Base-by-base conservation (phyloP, 1,284 basidiomycete species). In the Serendipita sp. region DNA sequence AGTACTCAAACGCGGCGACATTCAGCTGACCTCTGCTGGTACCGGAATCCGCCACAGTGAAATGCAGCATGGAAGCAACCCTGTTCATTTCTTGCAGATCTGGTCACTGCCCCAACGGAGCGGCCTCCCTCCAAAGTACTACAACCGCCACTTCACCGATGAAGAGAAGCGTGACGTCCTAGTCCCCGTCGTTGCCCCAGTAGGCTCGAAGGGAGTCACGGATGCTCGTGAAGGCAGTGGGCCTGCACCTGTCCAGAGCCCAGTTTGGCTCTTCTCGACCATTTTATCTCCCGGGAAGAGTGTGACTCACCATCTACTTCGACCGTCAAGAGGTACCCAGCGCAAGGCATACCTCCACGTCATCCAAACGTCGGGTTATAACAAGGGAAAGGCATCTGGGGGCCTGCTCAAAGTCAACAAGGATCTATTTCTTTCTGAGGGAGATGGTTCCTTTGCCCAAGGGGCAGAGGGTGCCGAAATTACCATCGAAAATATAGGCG, bases 21-120 rank as follows among this genome's bases (percentile, higher is more conserved):
- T 97, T 45, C 93, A 97, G 73, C 84, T 95, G 76, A 96, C 93
- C 0, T 89, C 86, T 2, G 85, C 92, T 0, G 93, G 93, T 8
- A 90, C 86, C 0, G 91, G 91, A 2, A 92, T 93, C 67, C 79
- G 82, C 0, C 91, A 93, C 74, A 93, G 91, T 66, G 88, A 91
- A 70, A 81, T 87, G 67, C 75, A 79, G 2, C 73, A 86, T 67
- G 84, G 84, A 30, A 63, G 70, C 3, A 73, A 78, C 58, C 77
- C 62, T 17, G 85, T 85, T 1, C 87, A 94, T 72, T 93, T 94
- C 76, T 78, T 93, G 10, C 88, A 92, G 71, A 93, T 95, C 67
- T 95, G 92, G 93, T 82, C 85, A 2, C 53, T 82, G 0, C 91
- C 93, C 0, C 76, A 76, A 69, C 69, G 78, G 38, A 65, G 75